Evolutionary conservation across 164 flowering plant genomes (phyloP).

Genomic region (Magnolia kwangsiensis): DNA sequence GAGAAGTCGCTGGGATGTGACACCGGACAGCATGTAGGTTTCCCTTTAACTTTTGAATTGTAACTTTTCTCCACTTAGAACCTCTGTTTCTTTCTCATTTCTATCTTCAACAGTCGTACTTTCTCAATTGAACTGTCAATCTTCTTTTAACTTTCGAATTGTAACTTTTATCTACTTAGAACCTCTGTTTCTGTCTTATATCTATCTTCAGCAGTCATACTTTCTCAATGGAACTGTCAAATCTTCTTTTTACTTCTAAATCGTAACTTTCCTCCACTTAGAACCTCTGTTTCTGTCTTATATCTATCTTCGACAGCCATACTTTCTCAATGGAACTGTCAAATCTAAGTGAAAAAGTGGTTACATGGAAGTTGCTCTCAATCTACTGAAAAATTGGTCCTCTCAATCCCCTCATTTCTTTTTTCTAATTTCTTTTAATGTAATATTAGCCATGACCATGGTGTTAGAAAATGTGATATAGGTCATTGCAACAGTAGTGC

Average conservation of each 20-base stretch:
- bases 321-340: too few relatives aligned
- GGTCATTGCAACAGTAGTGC: too few relatives aligned
- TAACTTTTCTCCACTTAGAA: neutral
- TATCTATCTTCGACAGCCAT: neutral
- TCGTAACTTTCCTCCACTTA: neutral
- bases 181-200: neutral
- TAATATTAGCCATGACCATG: too few relatives aligned
- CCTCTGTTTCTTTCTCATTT: neutral
- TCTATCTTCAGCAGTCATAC: neutral
- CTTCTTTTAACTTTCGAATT: neutral
- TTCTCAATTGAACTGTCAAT: too few relatives aligned
- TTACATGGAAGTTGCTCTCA: too few relatives aligned
- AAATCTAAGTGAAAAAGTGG: too few relatives aligned
- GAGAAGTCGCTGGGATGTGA: conserved; percentile 3
- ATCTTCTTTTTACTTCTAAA: neutral
- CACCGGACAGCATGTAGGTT: neutral
- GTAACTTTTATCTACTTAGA: neutral
- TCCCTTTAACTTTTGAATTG: neutral
- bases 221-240: too few relatives aligned
- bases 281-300: neutral
- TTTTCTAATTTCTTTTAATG: too few relatives aligned
- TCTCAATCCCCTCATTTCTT: too few relatives aligned
- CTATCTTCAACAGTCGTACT: neutral
- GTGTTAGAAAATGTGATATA: too few relatives aligned
- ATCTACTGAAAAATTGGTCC: too few relatives aligned